Percentiles rank a stretch among this genome's conserved stretches.
These are phyloP conservation scores for Rhodotorula kratochvilovae DNA, from an alignment of 768 basidiomycete genomes.

Conservation along the genomic window DNA sequence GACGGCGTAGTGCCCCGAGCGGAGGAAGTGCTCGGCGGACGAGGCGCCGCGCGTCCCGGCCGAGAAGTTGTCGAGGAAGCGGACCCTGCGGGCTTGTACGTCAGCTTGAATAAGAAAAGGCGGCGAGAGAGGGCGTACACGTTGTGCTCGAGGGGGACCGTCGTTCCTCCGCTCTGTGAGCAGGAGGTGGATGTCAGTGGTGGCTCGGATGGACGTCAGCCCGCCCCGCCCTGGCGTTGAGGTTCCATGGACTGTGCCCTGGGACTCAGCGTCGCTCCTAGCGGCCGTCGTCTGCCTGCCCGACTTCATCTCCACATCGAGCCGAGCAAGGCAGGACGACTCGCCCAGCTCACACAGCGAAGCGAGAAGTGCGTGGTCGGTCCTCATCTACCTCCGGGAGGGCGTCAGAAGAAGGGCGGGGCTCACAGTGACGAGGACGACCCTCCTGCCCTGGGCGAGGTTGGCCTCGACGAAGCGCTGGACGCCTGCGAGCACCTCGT, in stretches of 20 bases:
- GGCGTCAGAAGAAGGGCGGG: not conserved
- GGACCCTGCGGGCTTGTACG: slow-evolving; percentile 79
- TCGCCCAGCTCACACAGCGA: too few species aligned
- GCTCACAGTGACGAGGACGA: slow-evolving; percentile 90
- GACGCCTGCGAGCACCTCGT: slow-evolving; percentile 63
- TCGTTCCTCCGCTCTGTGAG: slow-evolving; percentile 89
- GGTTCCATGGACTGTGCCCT: not conserved
- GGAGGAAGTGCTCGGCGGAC: slow-evolving; percentile 95
- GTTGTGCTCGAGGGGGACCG: slow-evolving; percentile 95
- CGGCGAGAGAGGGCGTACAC: slow-evolving; percentile 62
- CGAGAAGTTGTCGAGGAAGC: slow-evolving; percentile 97
- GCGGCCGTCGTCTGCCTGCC: not conserved
- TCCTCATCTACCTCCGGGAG: too few species aligned
- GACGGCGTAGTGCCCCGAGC: slow-evolving; percentile 81
- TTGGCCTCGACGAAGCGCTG: slow-evolving; percentile 68
- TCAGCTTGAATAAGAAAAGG: not conserved
- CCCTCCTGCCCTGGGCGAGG: slow-evolving; percentile 60
- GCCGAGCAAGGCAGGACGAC: not conserved
- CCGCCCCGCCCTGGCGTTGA: too few species aligned
- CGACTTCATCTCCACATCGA: not conserved
- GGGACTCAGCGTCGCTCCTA: not conserved
- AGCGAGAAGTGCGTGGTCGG: too few species aligned
- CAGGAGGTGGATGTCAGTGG: not conserved
- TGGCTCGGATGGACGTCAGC: not conserved
- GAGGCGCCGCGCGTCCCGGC: slow-evolving; percentile 98